phyloP scores from a whole-genome alignment of 768 basidiomycete species.

The Mycena albidolilacea region DNA sequence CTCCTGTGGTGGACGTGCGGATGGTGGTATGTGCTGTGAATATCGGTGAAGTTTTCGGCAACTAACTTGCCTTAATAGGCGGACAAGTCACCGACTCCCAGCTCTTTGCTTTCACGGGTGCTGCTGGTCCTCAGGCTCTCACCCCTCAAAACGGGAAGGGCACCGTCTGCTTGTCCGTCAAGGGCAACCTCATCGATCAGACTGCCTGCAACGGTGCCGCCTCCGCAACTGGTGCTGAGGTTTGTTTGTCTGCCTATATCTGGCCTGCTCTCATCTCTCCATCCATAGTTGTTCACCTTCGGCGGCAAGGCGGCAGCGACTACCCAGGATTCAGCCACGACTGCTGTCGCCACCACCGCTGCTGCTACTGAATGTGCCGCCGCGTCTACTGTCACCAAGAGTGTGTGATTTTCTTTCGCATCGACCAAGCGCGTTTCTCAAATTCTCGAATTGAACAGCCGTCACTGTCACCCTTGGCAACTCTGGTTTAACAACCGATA shows the following conservation, averaged over 20 bases:
- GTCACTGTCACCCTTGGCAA: conserved; percentile 29
- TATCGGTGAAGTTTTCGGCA: neutral
- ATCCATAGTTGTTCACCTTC: conserved; percentile 41
- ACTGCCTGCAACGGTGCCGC: conserved; percentile 36
- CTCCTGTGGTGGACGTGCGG: conserved; percentile 46
- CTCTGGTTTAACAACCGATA: neutral
- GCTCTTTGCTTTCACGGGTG: conserved; percentile 42
- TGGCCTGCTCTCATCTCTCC: neutral
- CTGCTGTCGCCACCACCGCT: conserved; percentile 16
- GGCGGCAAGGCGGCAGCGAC: conserved; percentile 22
- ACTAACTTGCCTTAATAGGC: neutral
- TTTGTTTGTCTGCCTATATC: neutral
- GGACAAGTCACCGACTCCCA: conserved; percentile 41
- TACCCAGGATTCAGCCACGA: neutral
- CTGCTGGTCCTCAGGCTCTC: conserved; percentile 38
- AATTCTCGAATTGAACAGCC: neutral
- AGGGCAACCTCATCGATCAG: conserved; percentile 38
- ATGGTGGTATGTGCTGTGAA: conserved; percentile 38
- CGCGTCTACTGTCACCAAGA: conserved; percentile 12
- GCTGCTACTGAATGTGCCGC: conserved; percentile 14
- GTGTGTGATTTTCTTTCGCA: neutral
- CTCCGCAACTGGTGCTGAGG: conserved; percentile 37
- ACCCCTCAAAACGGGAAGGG: conserved; percentile 39
- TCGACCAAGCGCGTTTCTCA: neutral
- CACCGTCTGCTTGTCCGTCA: conserved; percentile 37